Conservation (phyloP, 192 early-diverging fungal species). For the Backusella morwellensis region DNA sequence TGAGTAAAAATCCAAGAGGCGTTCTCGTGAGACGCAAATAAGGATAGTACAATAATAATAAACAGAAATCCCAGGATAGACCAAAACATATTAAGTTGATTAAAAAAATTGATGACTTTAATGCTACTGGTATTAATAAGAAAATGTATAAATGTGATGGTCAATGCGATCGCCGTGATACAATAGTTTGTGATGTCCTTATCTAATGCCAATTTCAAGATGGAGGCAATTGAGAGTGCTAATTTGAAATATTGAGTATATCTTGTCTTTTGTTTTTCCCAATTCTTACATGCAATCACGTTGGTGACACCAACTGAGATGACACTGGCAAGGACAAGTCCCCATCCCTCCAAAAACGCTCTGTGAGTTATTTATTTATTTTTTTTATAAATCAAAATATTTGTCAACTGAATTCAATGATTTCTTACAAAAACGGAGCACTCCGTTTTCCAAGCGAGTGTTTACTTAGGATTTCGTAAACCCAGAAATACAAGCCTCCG, state of each 20-base stretch:
- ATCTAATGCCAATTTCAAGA: constrained; percentile 11
- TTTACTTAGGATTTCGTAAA: constrained; percentile 19
- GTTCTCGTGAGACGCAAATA: constrained; percentile 14
- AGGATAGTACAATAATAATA: constrained; percentile 18
- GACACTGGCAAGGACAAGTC: constrained; percentile 22
- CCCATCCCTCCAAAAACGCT: constrained; percentile 33
- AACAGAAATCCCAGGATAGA: constrained; percentile 20
- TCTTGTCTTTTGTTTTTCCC: neutral
- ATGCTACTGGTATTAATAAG: constrained; percentile 17
- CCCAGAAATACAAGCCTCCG: constrained; percentile 31
- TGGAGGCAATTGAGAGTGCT: constrained; percentile 28
- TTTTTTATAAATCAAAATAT: neutral
- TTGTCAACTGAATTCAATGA: neutral
- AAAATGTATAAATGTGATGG: constrained; percentile 17
- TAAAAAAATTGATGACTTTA: constrained; percentile 14
- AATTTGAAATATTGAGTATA: neutral
- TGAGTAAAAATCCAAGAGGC: constrained; percentile 26
- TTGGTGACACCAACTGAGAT: constrained; percentile 25
- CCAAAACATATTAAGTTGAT: constrained; percentile 36
- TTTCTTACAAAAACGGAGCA: constrained; percentile 21
- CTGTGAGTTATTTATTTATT: neutral
- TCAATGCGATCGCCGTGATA: constrained; percentile 13
- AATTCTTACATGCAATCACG: constrained; percentile 23
- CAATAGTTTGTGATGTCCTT: neutral
- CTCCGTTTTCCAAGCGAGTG: constrained; percentile 5